phyloP scores from a whole-genome alignment of 176 grass and related monocot species.

The Guadua angustifolia region DNA sequence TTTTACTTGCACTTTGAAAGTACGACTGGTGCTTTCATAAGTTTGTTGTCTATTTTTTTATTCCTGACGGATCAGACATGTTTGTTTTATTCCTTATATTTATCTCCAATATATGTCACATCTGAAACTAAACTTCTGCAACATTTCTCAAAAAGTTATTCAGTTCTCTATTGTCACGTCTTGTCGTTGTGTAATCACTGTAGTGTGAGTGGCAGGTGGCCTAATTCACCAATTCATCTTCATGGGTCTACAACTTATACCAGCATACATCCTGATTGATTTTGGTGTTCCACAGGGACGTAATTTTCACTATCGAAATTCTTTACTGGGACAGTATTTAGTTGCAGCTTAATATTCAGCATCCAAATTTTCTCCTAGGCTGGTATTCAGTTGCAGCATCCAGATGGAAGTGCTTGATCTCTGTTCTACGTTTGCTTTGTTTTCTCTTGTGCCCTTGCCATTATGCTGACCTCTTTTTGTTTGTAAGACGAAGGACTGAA shows the following conservation, averaged over 20 bases:
- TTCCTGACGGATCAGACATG: neutral
- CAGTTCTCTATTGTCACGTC: neutral
- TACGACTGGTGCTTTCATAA: neutral
- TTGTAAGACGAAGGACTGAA: neutral
- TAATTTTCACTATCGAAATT: neutral
- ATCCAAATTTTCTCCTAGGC: neutral
- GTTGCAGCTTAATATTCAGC: neutral
- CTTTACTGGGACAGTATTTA: slow-evolving; percentile 1
- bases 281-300: neutral
- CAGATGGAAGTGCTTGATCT: slow-evolving; percentile 3
- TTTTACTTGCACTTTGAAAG: neutral
- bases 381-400: neutral
- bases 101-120: neutral
- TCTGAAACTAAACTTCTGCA: neutral
- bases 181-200: neutral
- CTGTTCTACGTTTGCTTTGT: neutral
- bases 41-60: neutral
- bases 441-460: neutral
- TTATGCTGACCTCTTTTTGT: neutral
- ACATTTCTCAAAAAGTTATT: neutral
- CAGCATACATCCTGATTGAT: neutral
- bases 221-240: neutral
- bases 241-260: neutral
- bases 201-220: neutral
- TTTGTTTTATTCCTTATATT: neutral